These are phyloP conservation scores for Plantago ovata DNA, from an alignment of 257 asterid species.

Conservation along the genomic window DNA sequence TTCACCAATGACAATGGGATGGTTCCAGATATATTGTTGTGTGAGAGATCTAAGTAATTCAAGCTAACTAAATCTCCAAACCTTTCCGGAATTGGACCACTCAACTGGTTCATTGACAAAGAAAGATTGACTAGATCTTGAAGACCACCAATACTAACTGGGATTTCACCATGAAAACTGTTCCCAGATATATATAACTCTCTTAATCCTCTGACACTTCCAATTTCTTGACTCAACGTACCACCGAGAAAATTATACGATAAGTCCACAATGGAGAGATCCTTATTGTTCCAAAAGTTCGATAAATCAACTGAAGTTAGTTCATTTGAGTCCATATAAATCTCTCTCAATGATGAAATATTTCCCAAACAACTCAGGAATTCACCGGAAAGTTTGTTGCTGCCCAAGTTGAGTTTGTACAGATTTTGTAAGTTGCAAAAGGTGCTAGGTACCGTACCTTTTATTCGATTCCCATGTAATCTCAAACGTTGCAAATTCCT, in stretches of 20 bases:
- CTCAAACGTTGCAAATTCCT: conserved; percentile 2
- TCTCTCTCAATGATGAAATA: conserved; percentile 5
- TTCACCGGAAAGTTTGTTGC: conserved; percentile 15
- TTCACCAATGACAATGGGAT: conserved; percentile 5
- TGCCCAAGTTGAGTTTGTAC: neutral
- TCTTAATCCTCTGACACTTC: neutral
- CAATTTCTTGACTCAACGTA: conserved; percentile 13
- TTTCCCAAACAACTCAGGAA: conserved; percentile 18
- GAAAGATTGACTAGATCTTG: conserved; percentile 6
- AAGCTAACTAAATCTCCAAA: conserved; percentile 7
- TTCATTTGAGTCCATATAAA: conserved; percentile 14
- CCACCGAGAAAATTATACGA: conserved; percentile 18
- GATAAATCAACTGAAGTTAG: conserved; percentile 4
- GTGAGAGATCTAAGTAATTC: conserved; percentile 6
- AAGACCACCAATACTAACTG: conserved; percentile 16
- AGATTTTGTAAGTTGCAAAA: conserved; percentile 16
- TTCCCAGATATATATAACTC: conserved; percentile 13
- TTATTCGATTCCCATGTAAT: neutral
- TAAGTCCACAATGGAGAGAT: neutral
- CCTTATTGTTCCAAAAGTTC: conserved; percentile 10
- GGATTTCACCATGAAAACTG: conserved; percentile 20
- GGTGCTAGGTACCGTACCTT: conserved; percentile 4
- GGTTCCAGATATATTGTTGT: neutral
- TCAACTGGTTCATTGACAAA: conserved; percentile 18
- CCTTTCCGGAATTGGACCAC: conserved; percentile 17